Base-by-base conservation (phyloP, 768 basidiomycete genomes). In the Tulasnella sp. region DNA sequence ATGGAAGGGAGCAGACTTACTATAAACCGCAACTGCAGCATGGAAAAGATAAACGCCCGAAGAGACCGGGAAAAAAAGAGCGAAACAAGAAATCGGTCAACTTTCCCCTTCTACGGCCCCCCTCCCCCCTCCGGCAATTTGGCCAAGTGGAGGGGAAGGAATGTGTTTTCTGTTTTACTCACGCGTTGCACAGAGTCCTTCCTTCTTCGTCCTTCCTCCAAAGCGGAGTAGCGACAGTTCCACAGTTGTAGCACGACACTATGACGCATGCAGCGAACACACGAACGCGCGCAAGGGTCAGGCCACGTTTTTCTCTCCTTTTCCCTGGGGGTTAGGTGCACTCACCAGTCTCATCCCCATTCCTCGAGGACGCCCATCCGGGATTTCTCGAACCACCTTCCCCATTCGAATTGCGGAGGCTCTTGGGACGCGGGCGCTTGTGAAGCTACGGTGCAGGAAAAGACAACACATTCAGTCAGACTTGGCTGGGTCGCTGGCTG, bases 151-250 rank as follows among this genome's bases (percentile, higher is more conserved):
- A 37, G 34, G 20, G 81, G 74, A 11, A 77, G 72, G 72, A 44
- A 37, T 18, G 58, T 46, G 46, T 46, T 46, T 46, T 46, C 46
- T 42, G 72, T 69, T 41, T 34, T 40, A 90, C 93, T 86, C 85
- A 95, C 93, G 95, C 94, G 83, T 96, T 96, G 88, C 95, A 96
- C 58, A 96, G 93, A 0, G 94, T 96, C 88, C 94, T 94, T 78
- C 94, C 94, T 86, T 95, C 95, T 83, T 95, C 94, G 83, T 96
- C 95, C 86, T 96, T 96, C 82, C 94, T 90, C 94, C 94, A 96
- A 58, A 96, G 90, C 18, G 95, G 95, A 7, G 94, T 95, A 20
- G 94, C 93, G 3, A 93, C 95, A 34, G 95, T 96, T 84, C 95
- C 93, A 87, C 94, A 96, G 84, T 95, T 96, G 86, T 92, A 94